A percentile compares a stretch with the other conserved stretches of the same genome.
These are phyloP conservation scores for Rhizophora mangle DNA, from an alignment of 345 rosid species.

Conservation along the genomic window DNA sequence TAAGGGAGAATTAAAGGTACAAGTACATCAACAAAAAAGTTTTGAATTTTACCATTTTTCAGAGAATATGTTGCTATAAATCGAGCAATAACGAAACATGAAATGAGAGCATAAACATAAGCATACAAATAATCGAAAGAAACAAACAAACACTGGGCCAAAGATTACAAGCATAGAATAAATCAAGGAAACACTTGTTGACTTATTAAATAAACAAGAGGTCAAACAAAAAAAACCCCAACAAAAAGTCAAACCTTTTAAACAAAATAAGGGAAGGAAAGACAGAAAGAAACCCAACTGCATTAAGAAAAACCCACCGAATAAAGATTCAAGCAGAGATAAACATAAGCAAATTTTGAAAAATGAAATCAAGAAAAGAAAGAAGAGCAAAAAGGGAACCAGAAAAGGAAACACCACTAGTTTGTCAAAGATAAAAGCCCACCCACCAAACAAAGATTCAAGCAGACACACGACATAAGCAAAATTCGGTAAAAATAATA, in stretches of 20 bases:
- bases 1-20: neutral
- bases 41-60: neutral
- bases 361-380: too few species aligned
- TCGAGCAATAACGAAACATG: neutral
- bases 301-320: neutral
- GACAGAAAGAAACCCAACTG: neutral
- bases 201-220: too few species aligned
- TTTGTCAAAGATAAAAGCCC: too few species aligned
- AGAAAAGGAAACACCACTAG: too few species aligned
- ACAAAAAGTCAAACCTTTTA: neutral
- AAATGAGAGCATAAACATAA: neutral
- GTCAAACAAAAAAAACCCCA: neutral
- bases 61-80: neutral
- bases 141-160: neutral
- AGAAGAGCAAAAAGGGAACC: too few species aligned
- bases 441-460: too few species aligned
- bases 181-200: neutral
- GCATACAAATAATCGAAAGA: neutral
- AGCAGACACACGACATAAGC: too few species aligned
- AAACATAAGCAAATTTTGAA: neutral
- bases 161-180: neutral
- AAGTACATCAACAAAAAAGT: neutral
- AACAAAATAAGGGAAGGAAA: neutral
- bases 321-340: neutral
- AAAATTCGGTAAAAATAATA: too few species aligned